Evolutionary conservation across 1,284 basidiomycete species (phyloP), one percentile per base, ranked within the genome.

Genomic region (Cutaneotrichosporon arboriforme): DNA sequence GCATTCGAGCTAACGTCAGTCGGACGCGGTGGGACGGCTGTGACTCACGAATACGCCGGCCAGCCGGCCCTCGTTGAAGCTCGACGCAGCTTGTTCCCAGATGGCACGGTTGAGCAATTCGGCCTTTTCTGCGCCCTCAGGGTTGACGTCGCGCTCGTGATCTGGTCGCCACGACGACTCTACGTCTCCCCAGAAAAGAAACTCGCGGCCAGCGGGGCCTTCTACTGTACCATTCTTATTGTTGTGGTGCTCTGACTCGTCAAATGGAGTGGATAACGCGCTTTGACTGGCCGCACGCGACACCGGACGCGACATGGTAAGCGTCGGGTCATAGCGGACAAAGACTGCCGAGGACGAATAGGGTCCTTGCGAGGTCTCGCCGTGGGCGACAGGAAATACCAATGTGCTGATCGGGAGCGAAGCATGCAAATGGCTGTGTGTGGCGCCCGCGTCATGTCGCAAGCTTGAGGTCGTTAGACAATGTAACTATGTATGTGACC

Each of bases 1-100:
- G 61, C 74, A 76, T 66, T 76, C 74, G 43, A 76, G 70, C 73
- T 75, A 56, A n/a, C n/a, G n/a, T n/a, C n/a, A n/a, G n/a, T n/a
- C n/a, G n/a, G n/a, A n/a, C n/a, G n/a, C n/a, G n/a, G n/a, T n/a
- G n/a, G n/a, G n/a, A n/a, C n/a, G n/a, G n/a, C 21, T 26, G 35
- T 48, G 20, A 69, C 73, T 62, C 55, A 75, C 73, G 60, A 76
- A 76, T 8, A 76, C 56, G 0, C 61, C 71, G 4, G 62, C 60
- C 17, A 76, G 54, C 4, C 58, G 59, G 4, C 70, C 70, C 15
- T 61, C 43, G 13, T 53, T 49, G 54, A 65, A 69, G 22, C 60
- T 62, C 15, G 51, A 46, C 1, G 70, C 70, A 2, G 74, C 74
- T 40, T 67, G 64, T 38, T 57, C 48, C 74, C 74, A 76, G 23